These are phyloP conservation scores for Rhododendron henanense DNA, from an alignment of 148 eudicot genomes.

Conservation along the genomic window DNA sequence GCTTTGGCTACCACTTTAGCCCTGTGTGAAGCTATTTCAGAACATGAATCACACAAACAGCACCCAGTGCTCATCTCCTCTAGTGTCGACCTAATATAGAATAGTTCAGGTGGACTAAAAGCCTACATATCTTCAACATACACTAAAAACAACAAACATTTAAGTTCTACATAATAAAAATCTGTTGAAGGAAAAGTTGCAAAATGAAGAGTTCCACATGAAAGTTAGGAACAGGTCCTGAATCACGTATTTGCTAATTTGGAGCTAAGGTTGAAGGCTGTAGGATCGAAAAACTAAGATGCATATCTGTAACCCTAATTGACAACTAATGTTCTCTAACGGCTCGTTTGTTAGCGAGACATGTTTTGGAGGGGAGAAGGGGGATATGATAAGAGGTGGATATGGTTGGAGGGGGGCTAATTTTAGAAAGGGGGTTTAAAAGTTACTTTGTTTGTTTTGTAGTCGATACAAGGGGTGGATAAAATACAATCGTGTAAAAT, in stretches of 20 bases:
- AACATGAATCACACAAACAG: not conserved
- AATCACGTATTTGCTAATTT: not conserved
- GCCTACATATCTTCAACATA: not conserved
- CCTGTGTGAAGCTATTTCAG: conserved; percentile 2
- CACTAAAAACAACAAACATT: not conserved
- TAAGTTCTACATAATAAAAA: not conserved
- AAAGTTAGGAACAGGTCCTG: not conserved
- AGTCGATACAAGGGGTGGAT: too few relatives aligned
- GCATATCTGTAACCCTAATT: not conserved
- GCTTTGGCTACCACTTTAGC: not conserved
- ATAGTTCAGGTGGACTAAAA: not conserved
- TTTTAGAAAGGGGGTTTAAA: too few relatives aligned
- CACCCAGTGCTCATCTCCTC: not conserved
- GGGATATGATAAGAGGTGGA: too few relatives aligned
- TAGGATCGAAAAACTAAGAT: not conserved
- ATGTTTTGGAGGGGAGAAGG: too few relatives aligned
- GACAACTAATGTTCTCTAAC: not conserved
- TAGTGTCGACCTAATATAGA: not conserved
- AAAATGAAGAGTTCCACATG: not conserved
- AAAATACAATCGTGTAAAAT: too few relatives aligned
- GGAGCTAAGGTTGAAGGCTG: not conserved
- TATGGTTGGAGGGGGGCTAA: too few relatives aligned
- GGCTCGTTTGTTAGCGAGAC: too few relatives aligned
- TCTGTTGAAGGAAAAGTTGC: not conserved
- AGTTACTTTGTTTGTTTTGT: too few relatives aligned